Conservation (phyloP, 208 protist genomes). For the Naegleria lovaniensis region DNA sequence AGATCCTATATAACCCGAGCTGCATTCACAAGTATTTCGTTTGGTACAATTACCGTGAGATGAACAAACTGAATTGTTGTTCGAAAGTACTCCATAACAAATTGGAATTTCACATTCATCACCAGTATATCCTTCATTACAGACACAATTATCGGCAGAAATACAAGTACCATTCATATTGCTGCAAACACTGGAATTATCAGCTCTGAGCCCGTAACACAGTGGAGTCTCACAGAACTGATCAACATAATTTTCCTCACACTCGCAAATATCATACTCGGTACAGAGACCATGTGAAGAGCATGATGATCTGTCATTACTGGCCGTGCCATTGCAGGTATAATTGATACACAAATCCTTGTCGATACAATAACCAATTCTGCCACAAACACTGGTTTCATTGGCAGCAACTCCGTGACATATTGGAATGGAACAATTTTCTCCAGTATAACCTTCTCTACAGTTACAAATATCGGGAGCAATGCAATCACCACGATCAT, state of each 20-base stretch:
- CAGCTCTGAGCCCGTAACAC: neutral
- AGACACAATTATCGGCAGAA: neutral
- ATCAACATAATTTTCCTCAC: neutral
- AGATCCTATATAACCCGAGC: no score
- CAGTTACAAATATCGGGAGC: neutral
- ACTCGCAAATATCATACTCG: neutral
- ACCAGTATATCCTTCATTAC: neutral
- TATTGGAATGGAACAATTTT: neutral
- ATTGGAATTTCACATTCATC: neutral
- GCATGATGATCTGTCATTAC: neutral
- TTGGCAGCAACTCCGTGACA: no score
- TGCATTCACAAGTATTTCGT: neutral
- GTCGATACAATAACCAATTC: neutral
- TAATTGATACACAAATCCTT: neutral
- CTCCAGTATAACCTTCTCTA: neutral
- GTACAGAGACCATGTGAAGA: neutral
- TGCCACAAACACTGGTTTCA: neutral
- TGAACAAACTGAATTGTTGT: neutral
- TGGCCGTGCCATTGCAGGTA: neutral
- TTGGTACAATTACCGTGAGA: neutral
- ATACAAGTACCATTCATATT: neutral
- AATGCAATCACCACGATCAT: neutral
- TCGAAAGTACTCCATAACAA: neutral
- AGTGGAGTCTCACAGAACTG: neutral
- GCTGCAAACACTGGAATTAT: neutral